phyloP scores from a whole-genome alignment of 345 rosid genomes.

The Raphanus sativus region DNA sequence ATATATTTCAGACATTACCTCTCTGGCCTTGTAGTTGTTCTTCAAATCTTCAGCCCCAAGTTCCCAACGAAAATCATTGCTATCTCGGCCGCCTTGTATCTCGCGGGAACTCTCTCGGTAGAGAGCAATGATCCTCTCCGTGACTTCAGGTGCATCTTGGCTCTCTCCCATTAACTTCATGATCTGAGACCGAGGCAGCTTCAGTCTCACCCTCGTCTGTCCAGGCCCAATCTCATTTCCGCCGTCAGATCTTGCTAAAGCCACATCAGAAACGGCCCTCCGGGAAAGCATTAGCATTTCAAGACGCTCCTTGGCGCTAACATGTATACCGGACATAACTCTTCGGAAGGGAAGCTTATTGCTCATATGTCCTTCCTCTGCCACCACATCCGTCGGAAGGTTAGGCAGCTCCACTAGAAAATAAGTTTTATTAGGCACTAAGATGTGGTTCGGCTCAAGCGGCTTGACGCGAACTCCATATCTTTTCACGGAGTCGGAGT shows the following conservation, averaged over 20 bases:
- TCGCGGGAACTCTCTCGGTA: constrained; percentile 31
- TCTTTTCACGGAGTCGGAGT: constrained; percentile 67
- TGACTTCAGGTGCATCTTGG: constrained; percentile 52
- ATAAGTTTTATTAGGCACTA: constrained; percentile 55
- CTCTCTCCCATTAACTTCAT: constrained; percentile 62
- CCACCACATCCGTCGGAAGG: not conserved
- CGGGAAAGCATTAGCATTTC: constrained; percentile 35
- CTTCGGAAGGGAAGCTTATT: constrained; percentile 45
- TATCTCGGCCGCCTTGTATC: not conserved
- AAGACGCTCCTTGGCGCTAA: constrained; percentile 83
- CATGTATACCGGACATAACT: constrained; percentile 65
- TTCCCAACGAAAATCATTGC: not conserved
- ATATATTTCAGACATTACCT: not conserved
- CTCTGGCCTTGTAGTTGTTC: not conserved
- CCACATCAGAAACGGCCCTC: constrained; percentile 44
- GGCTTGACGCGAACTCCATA: constrained; percentile 66
- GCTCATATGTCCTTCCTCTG: not conserved
- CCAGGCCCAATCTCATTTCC: not conserved
- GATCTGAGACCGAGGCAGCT: constrained; percentile 59
- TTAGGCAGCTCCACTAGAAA: constrained; percentile 65
- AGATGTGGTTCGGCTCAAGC: constrained; percentile 50
- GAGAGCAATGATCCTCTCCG: constrained; percentile 55
- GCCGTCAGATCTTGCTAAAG: constrained; percentile 35
- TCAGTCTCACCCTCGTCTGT: constrained; percentile 52
- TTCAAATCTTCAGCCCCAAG: not conserved